Evolutionary conservation across 2,329 filamentous ascomycete species (phyloP).

Genomic region (Aspergillus alliaceus): DNA sequence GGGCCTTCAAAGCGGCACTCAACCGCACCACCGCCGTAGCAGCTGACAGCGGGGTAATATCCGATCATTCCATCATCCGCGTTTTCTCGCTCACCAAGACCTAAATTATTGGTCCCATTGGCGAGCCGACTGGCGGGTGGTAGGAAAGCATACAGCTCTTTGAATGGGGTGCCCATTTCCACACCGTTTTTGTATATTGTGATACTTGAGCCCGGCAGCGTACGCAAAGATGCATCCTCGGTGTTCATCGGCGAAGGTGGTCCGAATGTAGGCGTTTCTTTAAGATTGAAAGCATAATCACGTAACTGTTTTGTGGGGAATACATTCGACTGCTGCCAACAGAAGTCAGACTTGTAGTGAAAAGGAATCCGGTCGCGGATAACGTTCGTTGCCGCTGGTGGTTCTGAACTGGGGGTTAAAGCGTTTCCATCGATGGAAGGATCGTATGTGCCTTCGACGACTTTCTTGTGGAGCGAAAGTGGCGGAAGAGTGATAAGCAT

Average conservation of each 20-base stretch:
- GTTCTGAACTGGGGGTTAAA: slow-evolving; percentile 29
- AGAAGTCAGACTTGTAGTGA: slow-evolving; percentile 87
- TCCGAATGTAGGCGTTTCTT: slow-evolving; percentile 47
- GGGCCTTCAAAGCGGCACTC: slow-evolving; percentile 93
- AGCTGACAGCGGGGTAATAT: slow-evolving; percentile 91
- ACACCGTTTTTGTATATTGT: slow-evolving; percentile 91
- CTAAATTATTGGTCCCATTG: slow-evolving; percentile 43
- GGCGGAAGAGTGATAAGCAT: slow-evolving; percentile 89
- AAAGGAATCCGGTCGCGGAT: slow-evolving; percentile 95
- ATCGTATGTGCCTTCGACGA: slow-evolving; percentile 85
- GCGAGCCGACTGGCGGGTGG: slow-evolving; percentile 72
- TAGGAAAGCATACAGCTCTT: slow-evolving; percentile 83
- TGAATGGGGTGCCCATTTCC: slow-evolving; percentile 82
- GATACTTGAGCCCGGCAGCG: slow-evolving; percentile 81
- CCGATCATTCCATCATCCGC: slow-evolving; percentile 93
- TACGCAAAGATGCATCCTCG: slow-evolving; percentile 77
- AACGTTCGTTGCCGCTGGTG: slow-evolving; percentile 70
- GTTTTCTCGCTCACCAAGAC: slow-evolving; percentile 73
- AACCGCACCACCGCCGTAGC: slow-evolving; percentile 86
- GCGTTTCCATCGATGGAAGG: slow-evolving; percentile 67
- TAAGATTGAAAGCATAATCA: slow-evolving; percentile 55
- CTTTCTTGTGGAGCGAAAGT: slow-evolving; percentile 79
- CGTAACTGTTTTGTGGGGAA: slow-evolving; percentile 85
- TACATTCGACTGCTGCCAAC: slow-evolving; percentile 69
- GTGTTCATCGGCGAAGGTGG: slow-evolving; percentile 59